These are phyloP conservation scores for Trametes sp. DNA, from an alignment of 1,284 basidiomycete genomes.

Conservation along the genomic window DNA sequence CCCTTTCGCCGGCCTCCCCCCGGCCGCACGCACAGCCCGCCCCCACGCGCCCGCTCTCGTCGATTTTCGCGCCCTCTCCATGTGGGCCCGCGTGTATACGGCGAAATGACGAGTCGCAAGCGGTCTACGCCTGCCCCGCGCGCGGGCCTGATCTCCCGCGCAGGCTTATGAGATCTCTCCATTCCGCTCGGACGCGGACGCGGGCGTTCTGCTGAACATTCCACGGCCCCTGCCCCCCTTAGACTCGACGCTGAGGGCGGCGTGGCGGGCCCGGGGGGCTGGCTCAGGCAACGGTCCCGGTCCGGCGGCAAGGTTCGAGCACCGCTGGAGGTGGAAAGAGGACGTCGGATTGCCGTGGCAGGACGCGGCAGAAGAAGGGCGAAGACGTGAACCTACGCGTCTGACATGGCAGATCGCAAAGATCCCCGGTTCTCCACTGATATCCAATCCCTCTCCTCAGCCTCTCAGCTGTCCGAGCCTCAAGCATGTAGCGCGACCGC, in stretches of 20 bases:
- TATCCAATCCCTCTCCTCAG: neutral
- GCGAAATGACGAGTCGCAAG: too few species aligned
- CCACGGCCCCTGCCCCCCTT: neutral
- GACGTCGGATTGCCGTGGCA: neutral
- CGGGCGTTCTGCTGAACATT: constrained; percentile 4
- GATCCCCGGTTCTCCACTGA: constrained; percentile 2
- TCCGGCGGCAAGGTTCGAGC: neutral
- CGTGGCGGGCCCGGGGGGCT: neutral
- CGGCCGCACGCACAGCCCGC: neutral
- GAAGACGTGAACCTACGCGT: neutral
- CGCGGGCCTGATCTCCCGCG: neutral
- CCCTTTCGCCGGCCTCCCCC: neutral
- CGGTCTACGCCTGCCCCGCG: too few species aligned
- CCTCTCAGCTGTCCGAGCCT: too few species aligned
- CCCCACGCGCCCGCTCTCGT: neutral
- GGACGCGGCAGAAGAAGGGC: neutral
- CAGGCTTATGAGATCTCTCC: constrained; percentile 8
- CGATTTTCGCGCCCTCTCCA: neutral
- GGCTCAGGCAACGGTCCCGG: neutral
- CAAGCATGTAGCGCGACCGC: neutral
- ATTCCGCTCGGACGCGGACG: constrained; percentile 19
- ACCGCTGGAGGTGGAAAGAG: neutral
- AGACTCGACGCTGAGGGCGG: too few species aligned
- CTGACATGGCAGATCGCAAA: constrained; percentile 16
- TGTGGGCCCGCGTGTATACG: neutral